Evolutionary conservation across 129 eudicot genomes (phyloP).

Genomic region (Tanacetum coccineum): DNA sequence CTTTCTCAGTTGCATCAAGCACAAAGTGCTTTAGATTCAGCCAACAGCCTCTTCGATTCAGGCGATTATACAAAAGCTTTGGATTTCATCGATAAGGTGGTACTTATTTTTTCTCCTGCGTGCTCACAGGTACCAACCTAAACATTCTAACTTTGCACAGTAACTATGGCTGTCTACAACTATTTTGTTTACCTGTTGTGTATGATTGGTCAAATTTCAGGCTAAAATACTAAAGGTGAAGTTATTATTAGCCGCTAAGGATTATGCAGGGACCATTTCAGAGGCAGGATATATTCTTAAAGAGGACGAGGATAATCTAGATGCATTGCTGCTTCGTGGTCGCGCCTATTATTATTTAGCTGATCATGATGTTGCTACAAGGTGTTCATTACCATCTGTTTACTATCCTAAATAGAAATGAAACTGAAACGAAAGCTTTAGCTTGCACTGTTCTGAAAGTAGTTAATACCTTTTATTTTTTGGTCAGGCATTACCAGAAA

Average conservation of each 20-base stretch:
- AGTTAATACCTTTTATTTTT: neutral
- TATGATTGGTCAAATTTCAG: conserved; percentile 33
- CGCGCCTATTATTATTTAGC: conserved; percentile 96
- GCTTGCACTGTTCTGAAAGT: neutral
- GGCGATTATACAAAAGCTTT: conserved; percentile 69
- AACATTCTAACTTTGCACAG: neutral
- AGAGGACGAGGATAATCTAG: conserved; percentile 78
- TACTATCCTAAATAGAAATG: neutral
- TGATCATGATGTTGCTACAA: conserved; percentile 93
- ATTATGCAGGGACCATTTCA: conserved; percentile 78
- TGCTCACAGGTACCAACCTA: conserved; percentile 58
- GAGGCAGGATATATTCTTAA: conserved; percentile 87
- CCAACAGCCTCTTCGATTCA: conserved; percentile 49
- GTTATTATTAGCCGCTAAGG: conserved; percentile 67
- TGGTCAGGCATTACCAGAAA: conserved; percentile 90
- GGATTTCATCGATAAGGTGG: conserved; percentile 81
- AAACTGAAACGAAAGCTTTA: too few relatives aligned
- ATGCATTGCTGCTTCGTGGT: conserved; percentile 84
- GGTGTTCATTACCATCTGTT: conserved; percentile 39
- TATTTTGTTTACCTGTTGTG: neutral
- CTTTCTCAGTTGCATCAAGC: conserved; percentile 90
- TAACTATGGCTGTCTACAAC: neutral
- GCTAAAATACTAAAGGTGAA: conserved; percentile 83
- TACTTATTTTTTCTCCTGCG: conserved; percentile 93
- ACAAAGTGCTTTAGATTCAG: conserved; percentile 65